A percentile compares a stretch with the other conserved stretches of the same genome.
Evolutionary conservation across 164 flowering plant genomes (phyloP).

Genomic region (Sextonia rubra): DNA sequence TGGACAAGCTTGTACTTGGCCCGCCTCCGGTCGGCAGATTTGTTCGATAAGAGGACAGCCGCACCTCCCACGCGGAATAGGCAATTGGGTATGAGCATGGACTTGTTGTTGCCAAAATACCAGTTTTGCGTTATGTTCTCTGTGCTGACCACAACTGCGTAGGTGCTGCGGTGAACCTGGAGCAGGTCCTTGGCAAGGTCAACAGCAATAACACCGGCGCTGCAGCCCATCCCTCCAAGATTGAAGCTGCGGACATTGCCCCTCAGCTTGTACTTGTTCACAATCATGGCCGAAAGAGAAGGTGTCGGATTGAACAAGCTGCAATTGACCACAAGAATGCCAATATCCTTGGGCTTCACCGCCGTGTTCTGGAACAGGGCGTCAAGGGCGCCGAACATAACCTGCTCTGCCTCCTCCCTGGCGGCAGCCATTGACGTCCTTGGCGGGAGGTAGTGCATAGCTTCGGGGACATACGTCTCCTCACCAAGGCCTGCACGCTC

Average conservation of each 20-base stretch:
- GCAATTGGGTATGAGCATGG: constrained; percentile 79
- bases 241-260: constrained; percentile 61
- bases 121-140: constrained; percentile 84
- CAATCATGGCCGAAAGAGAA: constrained; percentile 71
- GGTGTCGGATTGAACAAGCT: constrained; percentile 81
- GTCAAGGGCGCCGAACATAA: constrained; percentile 78
- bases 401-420: constrained; percentile 21
- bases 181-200: constrained; percentile 71
- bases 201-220: constrained; percentile 72
- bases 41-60: constrained; percentile 66
- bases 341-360: constrained; percentile 64
- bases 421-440: constrained; percentile 18
- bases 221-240: constrained; percentile 86
- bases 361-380: constrained; percentile 40
- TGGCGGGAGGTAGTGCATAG: constrained; percentile 18
- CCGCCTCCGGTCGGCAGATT: constrained; percentile 33
- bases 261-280: constrained; percentile 64
- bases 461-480: constrained; percentile 20
- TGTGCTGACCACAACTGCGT: constrained; percentile 76
- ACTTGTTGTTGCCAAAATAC: constrained; percentile 75
- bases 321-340: constrained; percentile 73
- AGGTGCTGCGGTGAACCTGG: constrained; percentile 63
- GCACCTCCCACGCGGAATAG: constrained; percentile 77
- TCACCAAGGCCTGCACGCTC: constrained; percentile 24
- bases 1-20: constrained; percentile 73